Base-by-base conservation (phyloP, 75 land plant species). In the Sequoiadendron giganteum region DNA sequence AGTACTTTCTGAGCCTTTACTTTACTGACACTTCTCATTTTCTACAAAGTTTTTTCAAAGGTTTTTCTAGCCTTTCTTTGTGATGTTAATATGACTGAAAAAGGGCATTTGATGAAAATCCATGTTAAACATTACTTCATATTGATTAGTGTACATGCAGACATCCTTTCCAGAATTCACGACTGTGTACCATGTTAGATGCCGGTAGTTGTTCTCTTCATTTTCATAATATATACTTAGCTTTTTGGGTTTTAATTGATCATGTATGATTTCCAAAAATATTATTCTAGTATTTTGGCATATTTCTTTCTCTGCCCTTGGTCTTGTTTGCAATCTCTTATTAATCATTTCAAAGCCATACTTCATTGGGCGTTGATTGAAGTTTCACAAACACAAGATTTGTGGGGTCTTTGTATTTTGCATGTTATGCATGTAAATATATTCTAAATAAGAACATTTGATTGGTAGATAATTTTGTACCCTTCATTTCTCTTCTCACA, bases 361-460 rank as follows among this genome's bases (percentile, higher is more conserved):
- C 40, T 77, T 1, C 15, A n/a, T 19, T 43, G 13, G 54, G 48
- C 47, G 48, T 82, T 82, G 21, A 28, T n/a, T 43, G 34, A 9
- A 82, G 84, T 79, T 79, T 79, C 47, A 21, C n/a, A 79, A 77
- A 79, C 45, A 34, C 14, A 40, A 3, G 79, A 76, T 76, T 76
- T 76, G 36, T 38, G 16, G 7, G 30, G 28, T 21, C 11, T 10
- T 18, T 40, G 40, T 28, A 28, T 25, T 42, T 18, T 28, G 13
- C 54, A 19, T n/a, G 25, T 43, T 42, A 47, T 11, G 15, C 15
- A 43, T 82, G 15, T 47, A 13, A 43, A 82, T 82, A 4, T n/a
- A 3, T 82, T 11, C 14, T 13, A 81, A 21, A 40, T 21, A n/a
- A 81, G 19, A 81, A 45, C 2, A 9, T 45, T 42, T 79, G 84